Conservation (phyloP, 139 green algal genomes). For the Tetraselmis striata region DNA sequence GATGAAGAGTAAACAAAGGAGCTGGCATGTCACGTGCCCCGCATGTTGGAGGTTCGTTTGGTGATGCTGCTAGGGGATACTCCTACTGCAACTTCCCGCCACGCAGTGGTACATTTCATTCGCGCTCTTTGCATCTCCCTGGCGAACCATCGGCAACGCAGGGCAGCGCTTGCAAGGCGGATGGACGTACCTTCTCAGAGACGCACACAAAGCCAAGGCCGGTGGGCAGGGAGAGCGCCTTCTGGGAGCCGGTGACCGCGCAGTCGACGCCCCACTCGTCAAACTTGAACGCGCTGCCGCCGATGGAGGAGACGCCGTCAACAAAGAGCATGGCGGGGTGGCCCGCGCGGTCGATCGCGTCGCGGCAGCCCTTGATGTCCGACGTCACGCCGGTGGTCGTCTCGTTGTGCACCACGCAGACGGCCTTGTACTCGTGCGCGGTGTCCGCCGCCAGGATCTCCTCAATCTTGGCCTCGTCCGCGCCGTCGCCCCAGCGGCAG, state of each 20-base stretch:
- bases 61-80: too few species aligned
- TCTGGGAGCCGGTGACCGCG: conserved; percentile 92
- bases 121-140: too few species aligned
- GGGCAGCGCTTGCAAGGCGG: too few species aligned
- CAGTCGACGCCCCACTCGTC: conserved; percentile 95
- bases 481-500: conserved; percentile 81
- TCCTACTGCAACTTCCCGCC: too few species aligned
- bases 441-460: conserved; percentile 74
- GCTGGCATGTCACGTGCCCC: background rate
- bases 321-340: conserved; percentile 91
- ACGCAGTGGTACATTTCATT: too few species aligned
- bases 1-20: background rate
- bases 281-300: conserved; percentile 84
- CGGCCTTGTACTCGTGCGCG: conserved; percentile 86
- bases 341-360: conserved; percentile 59
- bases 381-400: conserved; percentile 89
- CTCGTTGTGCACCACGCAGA: conserved; percentile 95
- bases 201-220: conserved; percentile 82
- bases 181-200: conserved; percentile 60
- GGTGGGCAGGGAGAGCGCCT: conserved; percentile 92
- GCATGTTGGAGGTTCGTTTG: too few species aligned
- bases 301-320: conserved; percentile 89
- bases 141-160: too few species aligned
- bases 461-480: conserved; percentile 65
- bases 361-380: conserved; percentile 59